Conservation (phyloP, 2,329 filamentous ascomycete species). For the Myriosclerotinia scirpicola region DNA sequence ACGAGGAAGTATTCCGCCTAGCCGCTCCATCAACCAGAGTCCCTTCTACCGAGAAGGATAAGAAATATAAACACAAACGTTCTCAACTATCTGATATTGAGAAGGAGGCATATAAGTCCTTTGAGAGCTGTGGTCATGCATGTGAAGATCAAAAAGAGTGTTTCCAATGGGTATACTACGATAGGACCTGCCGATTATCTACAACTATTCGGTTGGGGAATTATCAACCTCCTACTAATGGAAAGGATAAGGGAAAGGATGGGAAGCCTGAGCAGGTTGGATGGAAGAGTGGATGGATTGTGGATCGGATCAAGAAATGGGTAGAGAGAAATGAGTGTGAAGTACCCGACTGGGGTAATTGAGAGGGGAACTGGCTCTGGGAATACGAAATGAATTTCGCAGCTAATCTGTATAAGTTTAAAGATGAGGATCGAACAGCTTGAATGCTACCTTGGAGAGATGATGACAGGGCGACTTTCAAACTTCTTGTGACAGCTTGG, state of each 20-base stretch:
- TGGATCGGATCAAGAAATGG: conserved; percentile 28
- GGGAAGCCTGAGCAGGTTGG: conserved; percentile 13
- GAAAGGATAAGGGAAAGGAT: background rate
- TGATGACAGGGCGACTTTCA: background rate
- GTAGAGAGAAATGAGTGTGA: conserved; percentile 26
- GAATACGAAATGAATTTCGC: background rate
- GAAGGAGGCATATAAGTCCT: conserved; percentile 44
- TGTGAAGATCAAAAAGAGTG: conserved; percentile 45
- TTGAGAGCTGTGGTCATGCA: conserved; percentile 50
- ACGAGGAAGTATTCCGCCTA: background rate
- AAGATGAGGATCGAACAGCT: no score
- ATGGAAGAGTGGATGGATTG: conserved; percentile 29
- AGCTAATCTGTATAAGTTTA: no score
- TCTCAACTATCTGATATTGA: background rate
- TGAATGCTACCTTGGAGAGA: no score
- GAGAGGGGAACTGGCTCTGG: background rate
- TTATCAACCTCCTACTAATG: conserved; percentile 18
- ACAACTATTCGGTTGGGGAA: conserved; percentile 25
- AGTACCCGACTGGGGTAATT: background rate
- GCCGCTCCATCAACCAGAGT: no score
- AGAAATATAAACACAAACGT: background rate
- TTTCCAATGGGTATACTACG: conserved; percentile 42
- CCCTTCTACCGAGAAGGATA: background rate
- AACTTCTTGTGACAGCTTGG: background rate
- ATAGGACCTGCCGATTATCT: conserved; percentile 28